Evolutionary conservation across 306 rosid genomes (phyloP), one percentile per base, ranked within the genome.

Genomic region (Prunus kanzakura): DNA sequence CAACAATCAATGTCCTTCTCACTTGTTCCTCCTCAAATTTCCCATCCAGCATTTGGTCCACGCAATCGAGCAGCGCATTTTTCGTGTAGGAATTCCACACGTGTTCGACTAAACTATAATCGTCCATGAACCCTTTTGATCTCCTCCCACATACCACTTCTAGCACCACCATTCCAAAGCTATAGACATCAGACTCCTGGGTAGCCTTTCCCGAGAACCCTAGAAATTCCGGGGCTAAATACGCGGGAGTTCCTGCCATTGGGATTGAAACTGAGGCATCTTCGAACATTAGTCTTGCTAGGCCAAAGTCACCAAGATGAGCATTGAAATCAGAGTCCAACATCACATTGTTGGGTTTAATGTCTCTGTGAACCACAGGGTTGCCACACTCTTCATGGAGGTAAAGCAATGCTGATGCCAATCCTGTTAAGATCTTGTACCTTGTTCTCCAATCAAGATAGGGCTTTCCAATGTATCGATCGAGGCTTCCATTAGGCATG

Each of bases 401-500:
- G 64, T 89, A 89, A 0, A 85, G 79, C 22, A 89, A 73, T 70
- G 87, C 83, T 49, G 87, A 87, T 63, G 91, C 89, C 60, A 89
- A 72, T 19, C 91, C 91, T 62, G 78, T 71, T 38, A 87, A 30
- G 57, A 89, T 80, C 8, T 73, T 89, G 75, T 83, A 83, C 77
- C 93, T 80, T 10, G 86, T 78, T 81, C 74, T 73, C 91, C 88
- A 85, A 38, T 85, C 75, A 4, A 89, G 86, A 55, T 32, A 13
- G 3, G 56, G 85, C 23, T 82, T 83, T 45, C 87, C 89, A 15
- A 87, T 80, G 83, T 79, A 83, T 0, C 30, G 78, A 46, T 85
- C 91, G 1, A 85, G 87, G 83, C 93, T 85, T 56, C 91, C 86
- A 15, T 89, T 89, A 64, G 84, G 77, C 93, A 89, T 89, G 71